A percentile compares a stretch with the other conserved stretches of the same genome.
Conservation (phyloP, 768 basidiomycete species). For the Polyporus arcularius region DNA sequence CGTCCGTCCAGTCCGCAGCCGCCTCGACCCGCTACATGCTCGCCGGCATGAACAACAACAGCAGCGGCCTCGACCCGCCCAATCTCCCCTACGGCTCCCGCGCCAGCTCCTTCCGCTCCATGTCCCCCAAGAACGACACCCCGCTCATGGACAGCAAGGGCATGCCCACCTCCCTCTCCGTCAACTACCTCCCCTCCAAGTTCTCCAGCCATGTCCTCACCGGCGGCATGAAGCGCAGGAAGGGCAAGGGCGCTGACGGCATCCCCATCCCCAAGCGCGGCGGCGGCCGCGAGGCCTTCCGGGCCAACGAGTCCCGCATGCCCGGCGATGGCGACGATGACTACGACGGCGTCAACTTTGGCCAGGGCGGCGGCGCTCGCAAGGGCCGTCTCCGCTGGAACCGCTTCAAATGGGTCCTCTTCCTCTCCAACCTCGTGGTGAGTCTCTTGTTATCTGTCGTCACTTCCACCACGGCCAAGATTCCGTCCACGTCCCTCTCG, state of each 20-base stretch:
- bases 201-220: conserved; percentile 54
- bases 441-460: conserved; percentile 26
- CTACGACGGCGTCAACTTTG: conserved; percentile 42
- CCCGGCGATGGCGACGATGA: conserved; percentile 40
- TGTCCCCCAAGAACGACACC: conserved; percentile 26
- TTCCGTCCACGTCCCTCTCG: too few species aligned
- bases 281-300: conserved; percentile 66
- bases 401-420: conserved; percentile 81
- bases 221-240: conserved; percentile 42
- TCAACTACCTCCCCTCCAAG: conserved; percentile 79
- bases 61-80: conserved; percentile 39
- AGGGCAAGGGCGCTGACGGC: conserved; percentile 36
- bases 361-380: conserved; percentile 33
- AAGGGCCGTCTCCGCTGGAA: conserved; percentile 67
- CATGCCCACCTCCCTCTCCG: conserved; percentile 46
- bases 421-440: conserved; percentile 62
- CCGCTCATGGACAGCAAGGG: conserved; percentile 24
- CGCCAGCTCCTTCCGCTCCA: conserved; percentile 25
- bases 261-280: conserved; percentile 57
- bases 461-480: not conserved
- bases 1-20: conserved; percentile 40
- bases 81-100: conserved; percentile 37
- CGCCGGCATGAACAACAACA: conserved; percentile 33
- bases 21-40: conserved; percentile 52
- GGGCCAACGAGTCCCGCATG: conserved; percentile 39